Conservation (phyloP, 164 flowering plant genomes). For the Taxillus chinensis region DNA sequence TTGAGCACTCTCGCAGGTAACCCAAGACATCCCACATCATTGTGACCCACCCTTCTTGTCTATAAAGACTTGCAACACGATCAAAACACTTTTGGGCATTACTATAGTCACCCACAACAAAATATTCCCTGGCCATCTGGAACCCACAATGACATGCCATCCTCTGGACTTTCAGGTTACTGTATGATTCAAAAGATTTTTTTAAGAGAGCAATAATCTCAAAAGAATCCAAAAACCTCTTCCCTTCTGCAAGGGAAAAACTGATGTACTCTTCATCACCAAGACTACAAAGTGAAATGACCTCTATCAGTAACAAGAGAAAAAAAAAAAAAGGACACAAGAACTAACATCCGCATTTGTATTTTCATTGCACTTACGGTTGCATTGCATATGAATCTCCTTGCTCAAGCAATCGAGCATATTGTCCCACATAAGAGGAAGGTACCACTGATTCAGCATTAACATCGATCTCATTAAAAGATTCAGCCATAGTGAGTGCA, state of each 20-base stretch:
- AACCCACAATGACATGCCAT: conserved; percentile 64
- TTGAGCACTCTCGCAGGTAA: conserved; percentile 79
- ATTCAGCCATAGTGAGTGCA: conserved; percentile 47
- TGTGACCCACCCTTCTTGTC: conserved; percentile 84
- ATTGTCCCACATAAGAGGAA: conserved; percentile 82
- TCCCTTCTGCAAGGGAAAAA: conserved; percentile 68
- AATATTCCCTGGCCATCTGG: conserved; percentile 76
- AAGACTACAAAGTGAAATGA: conserved; percentile 42
- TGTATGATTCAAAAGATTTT: conserved; percentile 61
- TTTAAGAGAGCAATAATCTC: conserved; percentile 87
- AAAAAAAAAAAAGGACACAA: background rate
- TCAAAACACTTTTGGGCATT: conserved; percentile 68
- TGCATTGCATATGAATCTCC: conserved; percentile 47
- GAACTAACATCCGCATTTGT: background rate
- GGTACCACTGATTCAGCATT: conserved; percentile 67
- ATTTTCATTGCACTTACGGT: conserved; percentile 40
- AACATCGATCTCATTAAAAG: conserved; percentile 30
- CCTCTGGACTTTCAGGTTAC: conserved; percentile 43
- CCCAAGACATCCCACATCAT: conserved; percentile 90
- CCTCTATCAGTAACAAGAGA: conserved; percentile 5
- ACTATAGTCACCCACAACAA: conserved; percentile 36
- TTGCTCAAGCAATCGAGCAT: conserved; percentile 61
- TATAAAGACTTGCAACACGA: conserved; percentile 47
- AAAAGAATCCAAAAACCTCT: conserved; percentile 75
- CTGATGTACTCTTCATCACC: conserved; percentile 71